A percentile compares a stretch with the other conserved stretches of the same genome.
Evolutionary conservation across 73 alveolate species (phyloP).

Genomic region (Paramecium tetraurelia): DNA sequence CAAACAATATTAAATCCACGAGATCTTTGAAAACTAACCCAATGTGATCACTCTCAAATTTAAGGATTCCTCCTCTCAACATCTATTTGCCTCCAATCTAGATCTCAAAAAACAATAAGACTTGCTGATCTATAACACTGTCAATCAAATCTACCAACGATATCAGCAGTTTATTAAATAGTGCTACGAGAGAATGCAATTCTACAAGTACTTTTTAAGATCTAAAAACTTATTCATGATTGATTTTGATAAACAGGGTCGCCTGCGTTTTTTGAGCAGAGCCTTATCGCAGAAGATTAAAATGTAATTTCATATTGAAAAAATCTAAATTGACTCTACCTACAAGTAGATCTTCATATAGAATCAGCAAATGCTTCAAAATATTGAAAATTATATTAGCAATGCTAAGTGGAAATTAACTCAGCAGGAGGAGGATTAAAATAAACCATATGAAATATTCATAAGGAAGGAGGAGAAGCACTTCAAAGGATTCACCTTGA

Average conservation of each 20-base stretch:
- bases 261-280: neutral
- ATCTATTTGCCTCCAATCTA: neutral
- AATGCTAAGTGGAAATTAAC: neutral
- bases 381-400: neutral
- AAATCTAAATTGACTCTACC: neutral
- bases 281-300: neutral
- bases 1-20: neutral
- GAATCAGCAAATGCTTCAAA: neutral
- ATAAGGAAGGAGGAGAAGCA: neutral
- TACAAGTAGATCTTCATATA: neutral
- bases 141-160: neutral
- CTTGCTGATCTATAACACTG: neutral
- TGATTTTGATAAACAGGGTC: constrained; percentile 31
- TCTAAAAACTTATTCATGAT: neutral
- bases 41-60: neutral
- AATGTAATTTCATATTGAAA: neutral
- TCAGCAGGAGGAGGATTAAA: neutral
- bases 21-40: neutral
- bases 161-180: constrained; percentile 6
- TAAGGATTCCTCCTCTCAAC: neutral
- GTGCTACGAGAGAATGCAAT: constrained; percentile 17
- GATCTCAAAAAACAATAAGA: neutral
- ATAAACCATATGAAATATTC: neutral
- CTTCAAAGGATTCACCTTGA: constrained; percentile 24
- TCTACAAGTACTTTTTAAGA: constrained; percentile 11